Conservation (phyloP, 345 rosid species). For the Eucalyptus polyanthemos region DNA sequence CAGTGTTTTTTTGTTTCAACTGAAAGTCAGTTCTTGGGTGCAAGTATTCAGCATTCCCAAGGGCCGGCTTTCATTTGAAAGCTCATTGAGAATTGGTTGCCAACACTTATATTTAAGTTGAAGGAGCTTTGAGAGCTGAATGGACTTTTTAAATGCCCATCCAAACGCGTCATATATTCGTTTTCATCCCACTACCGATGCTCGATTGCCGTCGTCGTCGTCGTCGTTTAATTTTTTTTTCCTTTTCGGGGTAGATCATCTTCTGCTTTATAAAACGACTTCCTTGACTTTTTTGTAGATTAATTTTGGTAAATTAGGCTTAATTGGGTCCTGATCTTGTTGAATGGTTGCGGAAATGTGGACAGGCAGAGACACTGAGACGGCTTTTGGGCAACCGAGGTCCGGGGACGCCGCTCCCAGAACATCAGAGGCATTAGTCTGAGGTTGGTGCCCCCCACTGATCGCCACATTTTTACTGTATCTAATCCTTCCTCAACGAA, state of each 20-base stretch:
- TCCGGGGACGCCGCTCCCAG: conserved; percentile 40
- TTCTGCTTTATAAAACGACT: too few relatives aligned
- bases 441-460: not conserved
- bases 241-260: not conserved
- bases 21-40: rapidly evolving
- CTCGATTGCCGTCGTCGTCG: rapidly evolving
- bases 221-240: too few relatives aligned
- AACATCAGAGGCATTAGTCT: not conserved
- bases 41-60: too few relatives aligned
- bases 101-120: too few relatives aligned
- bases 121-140: too few relatives aligned
- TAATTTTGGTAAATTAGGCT: not conserved
- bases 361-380: conserved; percentile 69
- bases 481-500: not conserved
- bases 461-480: not conserved
- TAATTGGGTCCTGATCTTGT: not conserved
- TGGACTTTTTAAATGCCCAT: too few relatives aligned
- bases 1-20: not conserved
- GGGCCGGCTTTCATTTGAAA: too few relatives aligned
- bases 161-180: too few relatives aligned
- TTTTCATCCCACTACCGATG: not conserved
- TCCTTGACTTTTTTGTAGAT: not conserved
- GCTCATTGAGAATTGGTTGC: too few relatives aligned
- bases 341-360: not conserved
- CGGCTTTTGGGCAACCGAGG: conserved; percentile 79